Evolutionary conservation across 805 yeast species (phyloP).

Genomic region (Candida patagonica): DNA sequence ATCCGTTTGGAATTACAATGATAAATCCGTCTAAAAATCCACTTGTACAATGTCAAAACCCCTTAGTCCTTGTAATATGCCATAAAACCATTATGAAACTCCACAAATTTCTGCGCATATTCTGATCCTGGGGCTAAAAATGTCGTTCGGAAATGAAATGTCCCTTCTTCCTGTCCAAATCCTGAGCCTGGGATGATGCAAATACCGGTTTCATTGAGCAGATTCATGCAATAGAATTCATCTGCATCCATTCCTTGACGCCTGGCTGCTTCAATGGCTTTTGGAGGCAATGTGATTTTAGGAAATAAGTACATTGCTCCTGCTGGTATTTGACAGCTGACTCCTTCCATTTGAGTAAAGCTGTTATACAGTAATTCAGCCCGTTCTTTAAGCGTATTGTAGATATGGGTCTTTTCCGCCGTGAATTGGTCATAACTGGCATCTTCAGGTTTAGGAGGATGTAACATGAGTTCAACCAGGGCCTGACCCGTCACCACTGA

Average conservation of each 20-base stretch:
- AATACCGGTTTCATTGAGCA: constrained; percentile 83
- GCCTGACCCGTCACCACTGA: constrained; percentile 96
- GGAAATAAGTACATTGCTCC: constrained; percentile 99
- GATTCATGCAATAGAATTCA: constrained; percentile 77
- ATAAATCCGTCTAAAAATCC: too few relatives aligned
- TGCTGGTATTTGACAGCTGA: constrained; percentile 78
- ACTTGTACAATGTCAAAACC: too few relatives aligned
- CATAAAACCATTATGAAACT: constrained; percentile 70
- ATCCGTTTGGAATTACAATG: too few relatives aligned
- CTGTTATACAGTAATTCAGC: constrained; percentile 59
- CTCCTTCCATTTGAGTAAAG: constrained; percentile 69
- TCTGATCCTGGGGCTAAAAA: constrained; percentile 92
- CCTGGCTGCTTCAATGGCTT: constrained; percentile 54
- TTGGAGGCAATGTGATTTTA: constrained; percentile 51
- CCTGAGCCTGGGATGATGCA: constrained; percentile 98
- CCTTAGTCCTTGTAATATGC: constrained; percentile 41
- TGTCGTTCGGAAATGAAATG: constrained; percentile 91
- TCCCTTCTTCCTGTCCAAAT: constrained; percentile 84
- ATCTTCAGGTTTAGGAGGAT: constrained; percentile 78
- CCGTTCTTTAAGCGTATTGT: constrained; percentile 50
- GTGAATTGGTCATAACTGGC: constrained; percentile 61
- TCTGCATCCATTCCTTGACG: constrained; percentile 55
- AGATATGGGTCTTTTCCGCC: constrained; percentile 54
- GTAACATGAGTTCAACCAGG: constrained; percentile 81
- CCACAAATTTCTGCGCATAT: constrained; percentile 72